Evolutionary conservation across 139 green algal genomes (phyloP).

Genomic region (Protoeuglena noctilucae): DNA sequence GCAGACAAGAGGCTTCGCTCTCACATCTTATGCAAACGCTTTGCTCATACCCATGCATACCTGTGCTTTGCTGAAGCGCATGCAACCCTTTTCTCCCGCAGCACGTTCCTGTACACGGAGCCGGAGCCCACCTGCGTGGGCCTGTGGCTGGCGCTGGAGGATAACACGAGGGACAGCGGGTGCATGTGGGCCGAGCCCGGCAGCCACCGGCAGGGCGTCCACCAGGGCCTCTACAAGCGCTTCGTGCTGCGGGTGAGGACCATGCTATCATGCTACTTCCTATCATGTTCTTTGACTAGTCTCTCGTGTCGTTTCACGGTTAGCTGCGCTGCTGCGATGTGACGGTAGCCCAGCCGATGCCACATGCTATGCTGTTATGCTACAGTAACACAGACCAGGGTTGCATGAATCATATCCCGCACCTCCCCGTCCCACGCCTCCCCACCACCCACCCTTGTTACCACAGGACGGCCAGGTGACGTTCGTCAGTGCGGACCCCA

Average conservation of each 20-base stretch:
- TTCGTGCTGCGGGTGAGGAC: constrained; percentile 7
- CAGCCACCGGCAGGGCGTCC: constrained; percentile 25
- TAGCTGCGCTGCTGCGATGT: too few relatives aligned
- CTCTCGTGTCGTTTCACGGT: too few relatives aligned
- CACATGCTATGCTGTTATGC: neutral
- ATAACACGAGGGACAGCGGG: constrained; percentile 71
- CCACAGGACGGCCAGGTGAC: constrained; percentile 12
- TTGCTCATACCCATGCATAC: too few relatives aligned
- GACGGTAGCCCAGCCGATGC: too few relatives aligned
- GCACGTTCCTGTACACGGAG: constrained; percentile 75
- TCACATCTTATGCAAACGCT: too few relatives aligned
- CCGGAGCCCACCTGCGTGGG: constrained; percentile 55
- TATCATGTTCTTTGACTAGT: neutral
- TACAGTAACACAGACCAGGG: neutral
- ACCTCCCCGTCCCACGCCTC: too few relatives aligned
- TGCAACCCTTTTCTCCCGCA: too few relatives aligned
- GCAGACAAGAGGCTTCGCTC: too few relatives aligned
- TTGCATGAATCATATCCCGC: too few relatives aligned
- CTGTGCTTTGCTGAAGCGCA: too few relatives aligned
- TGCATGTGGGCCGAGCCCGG: constrained; percentile 63
- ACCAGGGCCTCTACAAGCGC: constrained; percentile 2
- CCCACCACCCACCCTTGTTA: too few relatives aligned
- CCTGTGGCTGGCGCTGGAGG: constrained; percentile 87
- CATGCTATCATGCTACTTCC: neutral
- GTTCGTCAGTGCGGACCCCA: neutral